Conservation (phyloP, 352 stramenopile genomes). For the Sclerospora graminicola region DNA sequence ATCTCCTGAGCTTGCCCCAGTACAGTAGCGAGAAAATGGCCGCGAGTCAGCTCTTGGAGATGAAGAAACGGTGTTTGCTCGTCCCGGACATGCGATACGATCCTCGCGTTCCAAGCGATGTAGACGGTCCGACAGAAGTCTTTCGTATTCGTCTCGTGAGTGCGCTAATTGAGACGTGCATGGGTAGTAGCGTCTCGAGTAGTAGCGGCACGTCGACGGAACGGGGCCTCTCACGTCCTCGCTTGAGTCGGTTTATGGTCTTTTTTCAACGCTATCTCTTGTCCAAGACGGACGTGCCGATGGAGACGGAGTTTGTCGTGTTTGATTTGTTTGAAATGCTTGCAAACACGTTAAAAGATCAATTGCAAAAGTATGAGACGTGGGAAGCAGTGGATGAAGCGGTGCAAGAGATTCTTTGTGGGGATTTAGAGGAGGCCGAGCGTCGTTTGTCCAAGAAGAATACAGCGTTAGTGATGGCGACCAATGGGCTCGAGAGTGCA, state of each 20-base stretch:
- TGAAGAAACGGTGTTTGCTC: conserved; percentile 52
- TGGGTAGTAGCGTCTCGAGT: conserved; percentile 15
- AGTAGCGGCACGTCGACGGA: conserved; percentile 51
- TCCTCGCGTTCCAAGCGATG: conserved; percentile 77
- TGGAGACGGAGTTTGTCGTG: conserved; percentile 91
- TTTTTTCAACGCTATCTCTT: conserved; percentile 96
- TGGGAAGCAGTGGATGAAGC: conserved; percentile 69
- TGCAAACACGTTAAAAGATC: conserved; percentile 38
- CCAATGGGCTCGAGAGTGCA: conserved; percentile 20
- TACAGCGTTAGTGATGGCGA: conserved; percentile 21
- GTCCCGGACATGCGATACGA: conserved; percentile 77
- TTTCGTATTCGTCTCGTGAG: conserved; percentile 93
- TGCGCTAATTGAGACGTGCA: conserved; percentile 86
- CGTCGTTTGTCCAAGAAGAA: conserved; percentile 56
- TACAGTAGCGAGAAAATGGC: conserved; percentile 29
- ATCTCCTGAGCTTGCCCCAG: conserved; percentile 68
- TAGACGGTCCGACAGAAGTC: conserved; percentile 87
- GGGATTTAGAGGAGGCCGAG: conserved; percentile 63
- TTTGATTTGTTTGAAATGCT: conserved; percentile 76
- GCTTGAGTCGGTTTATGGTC: conserved; percentile 84
- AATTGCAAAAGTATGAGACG: conserved; percentile 57
- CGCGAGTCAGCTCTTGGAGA: conserved; percentile 32
- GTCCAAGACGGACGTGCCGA: conserved; percentile 89
- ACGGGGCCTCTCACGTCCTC: conserved; percentile 68
- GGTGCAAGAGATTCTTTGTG: conserved; percentile 39